Evolutionary conservation across 306 rosid genomes (phyloP).

Genomic region (Trichosanthes cucumerina): DNA sequence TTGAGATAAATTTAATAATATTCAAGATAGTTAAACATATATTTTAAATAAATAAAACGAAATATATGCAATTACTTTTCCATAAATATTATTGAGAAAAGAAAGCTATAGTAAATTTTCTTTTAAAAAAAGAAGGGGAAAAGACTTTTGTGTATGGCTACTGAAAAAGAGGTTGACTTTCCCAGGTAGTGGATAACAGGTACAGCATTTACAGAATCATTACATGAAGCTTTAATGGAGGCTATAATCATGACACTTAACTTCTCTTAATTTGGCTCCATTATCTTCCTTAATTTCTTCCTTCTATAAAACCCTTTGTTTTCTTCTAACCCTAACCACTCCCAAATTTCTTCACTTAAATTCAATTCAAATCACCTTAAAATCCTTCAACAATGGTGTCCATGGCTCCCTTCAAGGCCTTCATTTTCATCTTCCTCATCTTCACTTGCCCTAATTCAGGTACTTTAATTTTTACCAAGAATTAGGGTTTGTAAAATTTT

Average conservation of each 20-base stretch:
- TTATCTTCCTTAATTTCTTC: conserved; percentile 11
- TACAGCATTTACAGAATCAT: not conserved
- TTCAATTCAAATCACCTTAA: not conserved
- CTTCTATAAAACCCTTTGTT: not conserved
- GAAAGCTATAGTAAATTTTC: no score
- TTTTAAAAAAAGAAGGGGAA: no score
- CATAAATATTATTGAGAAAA: no score
- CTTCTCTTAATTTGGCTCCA: conserved; percentile 22
- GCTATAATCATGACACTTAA: conserved; percentile 16
- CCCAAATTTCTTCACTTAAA: not conserved
- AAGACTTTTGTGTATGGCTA: not conserved
- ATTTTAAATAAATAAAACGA: no score
- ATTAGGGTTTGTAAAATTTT: not conserved
- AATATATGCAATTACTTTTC: no score
- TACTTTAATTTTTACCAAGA: not conserved
- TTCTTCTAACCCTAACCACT: not conserved
- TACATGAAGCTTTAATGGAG: conserved; percentile 6
- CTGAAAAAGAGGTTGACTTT: conserved; percentile 3
- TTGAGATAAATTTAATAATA: no score
- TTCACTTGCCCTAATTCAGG: conserved; percentile 18
- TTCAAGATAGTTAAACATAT: no score
- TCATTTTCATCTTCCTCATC: conserved; percentile 19
- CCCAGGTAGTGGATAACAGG: not conserved
- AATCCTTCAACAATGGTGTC: conserved; percentile 14
- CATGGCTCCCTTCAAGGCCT: conserved; percentile 18